A percentile compares a stretch with the other conserved stretches of the same genome.
Evolutionary conservation across 164 flowering plant genomes (phyloP).

Genomic region (Liriodendron chinense): DNA sequence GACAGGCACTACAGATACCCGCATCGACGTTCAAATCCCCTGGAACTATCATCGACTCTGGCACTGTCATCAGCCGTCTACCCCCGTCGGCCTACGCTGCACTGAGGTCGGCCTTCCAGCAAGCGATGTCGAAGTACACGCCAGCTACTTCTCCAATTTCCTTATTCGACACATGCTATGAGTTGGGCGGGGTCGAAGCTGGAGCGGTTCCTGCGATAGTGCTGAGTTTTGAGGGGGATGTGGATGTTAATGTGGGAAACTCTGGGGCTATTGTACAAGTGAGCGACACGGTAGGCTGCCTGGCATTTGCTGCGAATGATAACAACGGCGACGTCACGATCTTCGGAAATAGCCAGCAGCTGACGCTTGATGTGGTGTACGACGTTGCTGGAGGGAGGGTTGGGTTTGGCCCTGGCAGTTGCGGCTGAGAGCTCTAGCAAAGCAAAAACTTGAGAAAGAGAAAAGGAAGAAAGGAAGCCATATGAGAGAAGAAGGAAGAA

Average conservation of each 20-base stretch:
- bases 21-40: slow-evolving; percentile 13
- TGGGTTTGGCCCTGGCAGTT: slow-evolving; percentile 28
- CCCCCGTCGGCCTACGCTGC: slow-evolving; percentile 24
- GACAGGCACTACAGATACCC: slow-evolving; percentile 7
- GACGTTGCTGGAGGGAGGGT: slow-evolving; percentile 28
- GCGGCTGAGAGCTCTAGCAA: neutral
- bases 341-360: slow-evolving; percentile 30
- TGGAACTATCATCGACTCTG: slow-evolving; percentile 35
- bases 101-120: slow-evolving; percentile 16
- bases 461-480: too few relatives aligned
- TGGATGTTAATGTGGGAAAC: slow-evolving; percentile 2
- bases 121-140: slow-evolving; percentile 16
- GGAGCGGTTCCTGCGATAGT: slow-evolving; percentile 20
- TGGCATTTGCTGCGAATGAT: slow-evolving; percentile 30
- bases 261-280: neutral
- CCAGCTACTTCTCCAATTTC: neutral
- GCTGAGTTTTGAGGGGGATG: slow-evolving; percentile 15
- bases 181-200: slow-evolving; percentile 12
- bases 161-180: slow-evolving; percentile 22
- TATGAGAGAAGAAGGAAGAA: too few relatives aligned
- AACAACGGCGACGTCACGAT: slow-evolving; percentile 14
- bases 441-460: too few relatives aligned
- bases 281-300: slow-evolving; percentile 7
- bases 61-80: slow-evolving; percentile 34
- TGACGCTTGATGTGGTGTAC: slow-evolving; percentile 26